Base-by-base conservation (phyloP, 2,329 filamentous ascomycete genomes). In the Sordariomycetes sp. region DNA sequence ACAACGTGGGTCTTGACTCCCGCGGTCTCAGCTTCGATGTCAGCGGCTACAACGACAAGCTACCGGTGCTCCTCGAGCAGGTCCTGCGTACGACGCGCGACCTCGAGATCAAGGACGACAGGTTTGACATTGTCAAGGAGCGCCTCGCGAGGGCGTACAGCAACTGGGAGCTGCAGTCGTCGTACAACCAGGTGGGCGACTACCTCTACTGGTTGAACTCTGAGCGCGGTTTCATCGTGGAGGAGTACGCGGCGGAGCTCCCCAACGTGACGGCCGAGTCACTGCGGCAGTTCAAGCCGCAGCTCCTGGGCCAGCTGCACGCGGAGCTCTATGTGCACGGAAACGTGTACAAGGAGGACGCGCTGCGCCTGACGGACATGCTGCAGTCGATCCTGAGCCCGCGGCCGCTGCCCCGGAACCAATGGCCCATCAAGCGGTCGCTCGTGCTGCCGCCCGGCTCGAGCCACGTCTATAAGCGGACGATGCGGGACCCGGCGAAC, bases 21-120 rank as follows among this genome's bases (percentile, higher is more conserved):
- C 80, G 84, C 35, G 91, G 91, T 0, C 68, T 97, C 34, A 85
- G 88, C 59, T 74, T 97, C 48, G 84, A 87, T 15, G 81, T 97
- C 3, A 85, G 84, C 32, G 94, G 94, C 0, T 99, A 97, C 73
- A 99, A 96, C 64, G 94, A 99, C 70, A 99, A 99, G 74, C 83
- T 99, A 65, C 77, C 87, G 0, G 90, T 96, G 0, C 78, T 99
- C 25, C 72, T 99, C 53, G 90, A 97, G 67, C 94, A 96, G 67
- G 89, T 97, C 3, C 75, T 96, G 28, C 73, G 84, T 13, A 90
- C 87, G 10, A 88, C 96, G 79, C 84, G 89, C 55, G 88, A 96
- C 64, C 76, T 97, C 5, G 82, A 90, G 42, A 80, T 97, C 62
- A 86, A 85, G 61, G 80, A 89, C n/a, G 90, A 95, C 58, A 84